Evolutionary conservation across 2,329 filamentous ascomycete genomes (phyloP), one percentile per base, ranked within the genome.

Genomic region (Blastomyces parvus): DNA sequence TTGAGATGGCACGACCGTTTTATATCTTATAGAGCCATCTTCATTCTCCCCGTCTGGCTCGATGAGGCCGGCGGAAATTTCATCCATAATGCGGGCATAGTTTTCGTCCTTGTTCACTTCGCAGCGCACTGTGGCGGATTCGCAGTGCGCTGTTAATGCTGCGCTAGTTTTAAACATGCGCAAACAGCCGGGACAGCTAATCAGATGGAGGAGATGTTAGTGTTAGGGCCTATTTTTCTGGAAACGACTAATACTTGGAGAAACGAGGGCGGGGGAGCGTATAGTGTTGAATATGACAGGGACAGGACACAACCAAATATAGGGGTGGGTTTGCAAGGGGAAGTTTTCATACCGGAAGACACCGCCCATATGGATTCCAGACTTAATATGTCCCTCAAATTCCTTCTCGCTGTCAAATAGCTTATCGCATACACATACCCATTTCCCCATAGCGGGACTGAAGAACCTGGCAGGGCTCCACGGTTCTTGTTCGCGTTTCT

Each of bases 81-180:
- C 73, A 40, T 75, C 70, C 38, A 80, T 69, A 0, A 76, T 68
- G 60, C 74, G 69, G 2, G 70, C 72, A 59, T 74, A 77, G 9
- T 70, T 66, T 2, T 62, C 55, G 25, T 67, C 69, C 0, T 72
- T 65, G 38, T 68, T 71, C 46, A 78, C 70, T 8, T 68, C 66
- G 68, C 78, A 79, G 25, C 72, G 71, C 33, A 67, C 69, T 14
- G 67, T 75, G 2, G 69, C 67, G 1, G 72, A 72, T 65, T 80
- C 78, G 62, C 73, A 73, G 63, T 80, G 78, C 0, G 74, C 72
- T n/a, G 78, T 69, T 3, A 79, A 69, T 0, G 76, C 76, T 0
- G 74, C 65, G 0, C 70, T 72, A 13, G 70, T 72, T 33, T 73
- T 73, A 70, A 79, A 80, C 33, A 67, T 57, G 46, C 73, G 75